Base-by-base conservation (phyloP, 352 stramenopile genomes). In the Phytophthora cactorum region DNA sequence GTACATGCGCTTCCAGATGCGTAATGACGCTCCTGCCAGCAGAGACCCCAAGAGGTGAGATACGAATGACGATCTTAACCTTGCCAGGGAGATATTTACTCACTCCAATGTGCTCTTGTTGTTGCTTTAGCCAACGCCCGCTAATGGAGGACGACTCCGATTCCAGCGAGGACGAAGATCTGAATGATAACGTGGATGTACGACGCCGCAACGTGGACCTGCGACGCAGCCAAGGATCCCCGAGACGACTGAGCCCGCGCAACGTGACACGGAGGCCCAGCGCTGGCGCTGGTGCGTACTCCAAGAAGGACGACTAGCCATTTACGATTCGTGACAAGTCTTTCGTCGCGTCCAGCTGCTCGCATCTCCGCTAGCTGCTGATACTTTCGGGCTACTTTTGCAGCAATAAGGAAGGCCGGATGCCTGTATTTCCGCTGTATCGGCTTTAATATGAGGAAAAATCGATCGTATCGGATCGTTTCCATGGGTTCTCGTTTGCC, bases 1-100 rank as follows among this genome's bases (percentile, higher is more conserved):
- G 82, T 96, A 94, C 68, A 74, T 89, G 73, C 86, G 81, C 49
- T 94, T 93, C 72, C 86, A 93, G 72, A 89, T 85, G 50, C 77
- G 84, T 22, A 79, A 76, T 15, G 81, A 91, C 14, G 64, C 82
- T 10, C 70, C 72, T 8, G 59, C 71, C 0, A 72, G 76, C 62
- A 74, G 72, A 61, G 85, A 95, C 47, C 80, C 81, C 0, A 88
- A 91, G 62, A 93, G 74, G 84, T 92, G 57, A 52, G 63, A 29
- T 17, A 6, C 46, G 0, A 53, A 7, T 34, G 34, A 28, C 7
- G 14, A 15, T 25, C 1, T 25, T 47, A 50, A 27, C 36, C 38
- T 47, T 43, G 11, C 22, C 22, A 22, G 22, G 22, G 22, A 22
- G 1, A 22, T 8, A n/a, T 9, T 28, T 32, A 31, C 25, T 69